phyloP scores from a whole-genome alignment of 1,284 basidiomycete genomes.

The Malassezia sp. region DNA sequence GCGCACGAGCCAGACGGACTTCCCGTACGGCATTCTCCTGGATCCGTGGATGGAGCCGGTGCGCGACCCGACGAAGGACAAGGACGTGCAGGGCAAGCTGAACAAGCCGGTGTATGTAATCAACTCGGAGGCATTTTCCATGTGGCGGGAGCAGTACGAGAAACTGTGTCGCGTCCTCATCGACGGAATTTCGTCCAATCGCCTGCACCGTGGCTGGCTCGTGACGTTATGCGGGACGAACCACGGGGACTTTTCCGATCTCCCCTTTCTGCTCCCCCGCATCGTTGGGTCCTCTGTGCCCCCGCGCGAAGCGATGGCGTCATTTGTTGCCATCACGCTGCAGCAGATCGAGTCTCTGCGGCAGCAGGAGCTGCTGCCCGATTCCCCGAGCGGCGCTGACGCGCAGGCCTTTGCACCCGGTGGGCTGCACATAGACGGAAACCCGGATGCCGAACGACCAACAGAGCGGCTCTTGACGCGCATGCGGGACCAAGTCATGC shows the following conservation, averaged over 20 bases:
- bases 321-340: constrained; percentile 22
- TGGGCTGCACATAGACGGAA: not conserved
- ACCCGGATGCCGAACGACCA: not conserved
- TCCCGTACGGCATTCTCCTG: constrained; percentile 24
- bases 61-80: constrained; percentile 22
- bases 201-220: constrained; percentile 26
- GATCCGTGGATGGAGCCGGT: constrained; percentile 36
- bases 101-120: constrained; percentile 27
- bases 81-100: constrained; percentile 17
- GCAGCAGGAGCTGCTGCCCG: constrained; percentile 8
- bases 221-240: constrained; percentile 31
- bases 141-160: constrained; percentile 25
- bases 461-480: not conserved
- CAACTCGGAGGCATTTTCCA: constrained; percentile 29
- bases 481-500: not conserved
- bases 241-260: constrained; percentile 33
- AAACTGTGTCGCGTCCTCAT: constrained; percentile 24
- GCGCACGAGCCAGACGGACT: constrained; percentile 17
- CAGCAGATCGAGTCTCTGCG: constrained; percentile 25
- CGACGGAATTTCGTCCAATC: constrained; percentile 19
- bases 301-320: constrained; percentile 20
- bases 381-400: not conserved
- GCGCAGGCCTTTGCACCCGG: not conserved
- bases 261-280: constrained; percentile 29
- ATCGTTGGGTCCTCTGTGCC: constrained; percentile 32